Evolutionary conservation across 2,329 filamentous ascomycete genomes (phyloP), one percentile per base, ranked within the genome.

Genomic region (Aspergillus spinulosporus): DNA sequence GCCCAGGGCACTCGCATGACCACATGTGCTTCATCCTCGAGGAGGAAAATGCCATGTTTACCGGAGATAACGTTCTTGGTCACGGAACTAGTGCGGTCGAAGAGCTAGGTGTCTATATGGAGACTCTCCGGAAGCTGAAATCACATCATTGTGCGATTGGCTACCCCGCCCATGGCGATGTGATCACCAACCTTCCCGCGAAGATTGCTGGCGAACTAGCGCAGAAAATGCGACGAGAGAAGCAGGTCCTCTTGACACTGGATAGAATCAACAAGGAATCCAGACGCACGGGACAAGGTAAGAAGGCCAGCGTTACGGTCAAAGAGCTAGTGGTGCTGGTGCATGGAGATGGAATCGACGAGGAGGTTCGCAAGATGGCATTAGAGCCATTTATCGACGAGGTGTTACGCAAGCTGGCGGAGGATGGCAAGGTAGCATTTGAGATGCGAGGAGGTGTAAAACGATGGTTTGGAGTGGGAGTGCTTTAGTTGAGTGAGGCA

Each of bases 21-120:
- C 90, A 94, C 65, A 86, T 90, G 78, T 84, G 82, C n/a, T 85
- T 94, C 57, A 67, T 89, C 1, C 74, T 92, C 1, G 80, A 84
- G 40, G 88, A 92, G 62, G 80, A 92, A 67, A 80, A 88, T 57
- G 87, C 88, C 46, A 83, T 93, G 78, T 91, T 93, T 68, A 92
- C 89, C 0, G 90, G 86, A 1, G 90, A 93, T 71, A 92, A 90
- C 64, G 84, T 93, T 1, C 80, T 93, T 0, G 89, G 90, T 0
- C 88, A 77, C 45, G 77, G 77, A 0, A 73, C 66, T 12, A 70
- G 65, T 32, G 76, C 69, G 0, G 72, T 76, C 0, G 74, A 78
- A 60, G 67, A 78, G 45, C 64, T 79, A 0, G 65, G 68, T 3
- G 56, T 57, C 2, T 80, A 68, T 52, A 75, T 78, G 70, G 54